phyloP scores from a whole-genome alignment of 768 basidiomycete genomes.

The Termitomyces sp. region DNA sequence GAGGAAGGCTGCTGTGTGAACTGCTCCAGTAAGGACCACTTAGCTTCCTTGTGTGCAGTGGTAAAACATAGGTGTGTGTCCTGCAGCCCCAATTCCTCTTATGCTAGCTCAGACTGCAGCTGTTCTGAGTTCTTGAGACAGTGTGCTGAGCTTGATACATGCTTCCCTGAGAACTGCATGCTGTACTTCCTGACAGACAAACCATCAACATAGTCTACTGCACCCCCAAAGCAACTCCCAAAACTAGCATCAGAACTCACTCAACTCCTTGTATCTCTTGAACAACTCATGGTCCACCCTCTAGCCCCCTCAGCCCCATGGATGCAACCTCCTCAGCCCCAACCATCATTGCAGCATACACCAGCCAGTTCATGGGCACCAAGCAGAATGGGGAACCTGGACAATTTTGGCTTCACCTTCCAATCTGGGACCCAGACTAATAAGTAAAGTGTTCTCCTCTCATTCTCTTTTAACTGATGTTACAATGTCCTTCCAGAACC shows the following conservation, averaged over 20 bases:
- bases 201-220: background rate
- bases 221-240: background rate
- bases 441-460: too few species aligned
- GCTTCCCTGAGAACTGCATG: background rate
- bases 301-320: too few species aligned
- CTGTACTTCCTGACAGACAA: background rate
- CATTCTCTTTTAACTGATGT: too few species aligned
- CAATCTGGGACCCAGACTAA: background rate
- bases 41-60: background rate
- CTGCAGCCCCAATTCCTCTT: background rate
- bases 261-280: too few species aligned
- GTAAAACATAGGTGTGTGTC: background rate
- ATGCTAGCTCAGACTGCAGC: background rate
- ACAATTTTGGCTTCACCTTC: background rate
- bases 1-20: background rate
- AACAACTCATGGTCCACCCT: too few species aligned
- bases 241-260: too few species aligned
- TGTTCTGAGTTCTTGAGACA: background rate
- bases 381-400: background rate
- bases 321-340: too few species aligned
- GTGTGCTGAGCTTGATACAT: background rate
- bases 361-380: background rate
- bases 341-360: too few species aligned
- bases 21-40: background rate
- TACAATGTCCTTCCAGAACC: background rate